A percentile compares a stretch with the other conserved stretches of the same genome.
These are phyloP conservation scores for Lecanicillium sp. DNA, from an alignment of 2,329 filamentous ascomycete genomes.

Conservation along the genomic window DNA sequence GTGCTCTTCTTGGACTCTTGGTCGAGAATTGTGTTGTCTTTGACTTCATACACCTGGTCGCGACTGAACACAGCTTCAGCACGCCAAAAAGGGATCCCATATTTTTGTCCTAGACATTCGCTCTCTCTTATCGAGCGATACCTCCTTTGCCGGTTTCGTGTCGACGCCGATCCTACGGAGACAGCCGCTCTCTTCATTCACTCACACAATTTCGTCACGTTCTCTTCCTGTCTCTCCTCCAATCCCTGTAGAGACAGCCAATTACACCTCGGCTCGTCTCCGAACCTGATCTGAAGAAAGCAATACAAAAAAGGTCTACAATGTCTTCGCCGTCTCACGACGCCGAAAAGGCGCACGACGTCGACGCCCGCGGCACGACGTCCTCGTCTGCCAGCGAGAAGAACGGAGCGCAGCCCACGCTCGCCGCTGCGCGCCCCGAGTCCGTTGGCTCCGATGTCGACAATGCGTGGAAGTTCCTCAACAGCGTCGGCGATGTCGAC, in stretches of 20 bases:
- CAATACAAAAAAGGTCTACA: no score
- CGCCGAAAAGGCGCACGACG: slow-evolving; percentile 15
- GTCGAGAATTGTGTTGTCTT: no score
- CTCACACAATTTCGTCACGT: neutral
- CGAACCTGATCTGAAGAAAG: no score
- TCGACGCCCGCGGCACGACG: slow-evolving; percentile 12
- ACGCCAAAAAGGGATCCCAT: neutral
- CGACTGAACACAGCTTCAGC: neutral
- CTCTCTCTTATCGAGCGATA: no score
- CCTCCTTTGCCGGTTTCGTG: no score
- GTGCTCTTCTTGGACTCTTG: no score
- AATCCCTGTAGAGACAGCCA: neutral
- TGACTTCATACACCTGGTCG: no score
- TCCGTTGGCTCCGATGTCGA: slow-evolving; percentile 25
- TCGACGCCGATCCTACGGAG: slow-evolving; percentile 2
- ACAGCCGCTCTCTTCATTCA: neutral
- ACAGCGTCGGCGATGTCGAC: slow-evolving; percentile 30
- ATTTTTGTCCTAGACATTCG: neutral
- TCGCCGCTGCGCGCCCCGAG: slow-evolving; percentile 6
- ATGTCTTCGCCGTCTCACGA: slow-evolving; percentile 16
- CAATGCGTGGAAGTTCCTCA: slow-evolving; percentile 37
- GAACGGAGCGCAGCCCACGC: neutral
- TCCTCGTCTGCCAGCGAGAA: slow-evolving; percentile 10
- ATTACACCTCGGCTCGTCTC: neutral
- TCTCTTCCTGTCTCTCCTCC: neutral